A percentile compares a stretch with the other conserved stretches of the same genome.
Evolutionary conservation across 129 eudicot genomes (phyloP).

Genomic region (Tagetes patula): DNA sequence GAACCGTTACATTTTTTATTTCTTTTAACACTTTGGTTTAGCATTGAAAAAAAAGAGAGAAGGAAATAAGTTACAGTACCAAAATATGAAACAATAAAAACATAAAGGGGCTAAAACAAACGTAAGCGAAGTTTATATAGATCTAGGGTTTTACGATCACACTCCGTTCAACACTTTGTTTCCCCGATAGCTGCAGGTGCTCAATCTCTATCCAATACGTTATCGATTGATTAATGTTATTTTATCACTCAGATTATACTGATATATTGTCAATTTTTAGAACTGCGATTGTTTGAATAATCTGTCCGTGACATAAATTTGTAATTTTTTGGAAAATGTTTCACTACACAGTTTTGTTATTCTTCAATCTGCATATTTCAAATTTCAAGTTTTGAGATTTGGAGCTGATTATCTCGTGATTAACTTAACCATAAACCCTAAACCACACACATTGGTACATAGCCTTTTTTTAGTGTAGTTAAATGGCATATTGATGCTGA

Average conservation of each 20-base stretch:
- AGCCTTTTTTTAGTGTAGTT: neutral
- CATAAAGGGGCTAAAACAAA: constrained; percentile 15
- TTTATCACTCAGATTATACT: neutral
- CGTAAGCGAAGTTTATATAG: neutral
- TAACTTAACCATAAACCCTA: neutral
- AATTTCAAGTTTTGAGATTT: neutral
- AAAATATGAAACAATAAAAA: neutral
- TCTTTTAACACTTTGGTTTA: too few species aligned
- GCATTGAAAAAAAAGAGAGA: too few species aligned
- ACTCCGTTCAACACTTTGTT: neutral
- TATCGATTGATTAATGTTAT: neutral
- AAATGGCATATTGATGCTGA: neutral
- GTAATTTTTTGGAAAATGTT: neutral
- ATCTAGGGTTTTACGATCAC: constrained; percentile 25
- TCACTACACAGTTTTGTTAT: too few species aligned
- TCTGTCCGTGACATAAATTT: neutral
- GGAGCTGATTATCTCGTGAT: neutral
- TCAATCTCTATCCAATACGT: neutral
- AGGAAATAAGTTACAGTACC: neutral
- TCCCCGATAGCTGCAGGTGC: constrained; percentile 20
- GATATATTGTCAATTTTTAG: neutral
- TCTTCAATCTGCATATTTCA: too few species aligned
- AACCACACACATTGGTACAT: neutral
- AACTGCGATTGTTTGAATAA: neutral
- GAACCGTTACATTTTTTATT: too few species aligned